phyloP scores from a whole-genome alignment of 2,329 filamentous ascomycete species.

The Kalaharituber pfeilii region DNA sequence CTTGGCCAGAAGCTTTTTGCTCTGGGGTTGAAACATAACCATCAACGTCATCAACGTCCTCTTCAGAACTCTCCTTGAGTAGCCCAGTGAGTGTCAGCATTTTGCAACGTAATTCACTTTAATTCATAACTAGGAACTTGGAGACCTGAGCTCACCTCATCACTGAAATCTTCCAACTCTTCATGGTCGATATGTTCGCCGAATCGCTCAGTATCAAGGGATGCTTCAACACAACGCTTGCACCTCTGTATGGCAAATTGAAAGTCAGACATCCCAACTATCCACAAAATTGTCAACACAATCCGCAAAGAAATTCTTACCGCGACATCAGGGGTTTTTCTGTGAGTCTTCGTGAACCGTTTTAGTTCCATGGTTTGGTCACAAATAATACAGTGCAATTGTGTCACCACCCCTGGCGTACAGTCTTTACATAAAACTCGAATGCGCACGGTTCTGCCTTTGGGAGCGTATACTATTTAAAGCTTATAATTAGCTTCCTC shows the following conservation, averaged over 20 bases:
- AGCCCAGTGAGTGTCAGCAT: too few species aligned
- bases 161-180: neutral
- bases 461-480: neutral
- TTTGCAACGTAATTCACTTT: too few species aligned
- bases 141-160: too few species aligned
- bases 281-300: neutral
- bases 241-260: neutral
- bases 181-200: neutral
- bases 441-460: neutral
- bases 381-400: neutral
- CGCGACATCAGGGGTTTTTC: neutral
- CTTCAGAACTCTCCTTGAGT: too few species aligned
- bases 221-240: neutral
- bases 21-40: too few species aligned
- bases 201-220: constrained; percentile 6
- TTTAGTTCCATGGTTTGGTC: neutral
- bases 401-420: neutral
- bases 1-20: too few species aligned
- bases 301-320: neutral
- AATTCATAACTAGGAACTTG: too few species aligned
- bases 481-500: neutral
- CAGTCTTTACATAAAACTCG: neutral
- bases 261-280: neutral
- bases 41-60: too few species aligned
- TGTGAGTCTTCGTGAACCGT: neutral